These are phyloP conservation scores for Trametes cinnabarina DNA, from an alignment of 768 basidiomycete genomes.

Conservation along the genomic window DNA sequence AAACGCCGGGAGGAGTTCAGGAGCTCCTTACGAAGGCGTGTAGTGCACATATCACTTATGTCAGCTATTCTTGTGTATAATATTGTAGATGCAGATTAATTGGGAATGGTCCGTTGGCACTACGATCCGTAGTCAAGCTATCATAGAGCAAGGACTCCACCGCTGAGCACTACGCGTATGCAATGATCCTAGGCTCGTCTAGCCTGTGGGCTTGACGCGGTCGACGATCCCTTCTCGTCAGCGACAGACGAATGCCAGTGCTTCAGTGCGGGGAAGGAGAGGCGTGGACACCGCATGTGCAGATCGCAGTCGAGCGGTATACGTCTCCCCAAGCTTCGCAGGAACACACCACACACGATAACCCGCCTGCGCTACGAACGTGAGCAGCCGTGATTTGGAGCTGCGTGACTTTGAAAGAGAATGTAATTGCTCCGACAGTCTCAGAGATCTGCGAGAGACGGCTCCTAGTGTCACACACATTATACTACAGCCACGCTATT, in stretches of 20 bases:
- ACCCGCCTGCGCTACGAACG: not conserved
- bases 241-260: not conserved
- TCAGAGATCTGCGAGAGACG: not conserved
- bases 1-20: not conserved
- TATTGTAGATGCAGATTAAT: not conserved
- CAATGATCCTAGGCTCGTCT: not conserved
- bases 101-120: not conserved
- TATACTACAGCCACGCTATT: not conserved
- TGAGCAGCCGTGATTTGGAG: not conserved
- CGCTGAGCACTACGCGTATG: not conserved
- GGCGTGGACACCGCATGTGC: not conserved
- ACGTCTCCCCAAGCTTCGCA: not conserved
- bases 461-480: too few relatives aligned
- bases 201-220: not conserved
- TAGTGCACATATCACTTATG: not conserved
- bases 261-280: not conserved
- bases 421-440: not conserved
- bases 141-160: not conserved
- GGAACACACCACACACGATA: too few relatives aligned
- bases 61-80: not conserved
- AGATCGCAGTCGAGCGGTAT: not conserved
- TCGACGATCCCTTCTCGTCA: not conserved
- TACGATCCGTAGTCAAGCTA: not conserved
- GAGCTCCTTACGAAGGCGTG: not conserved
- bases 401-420: not conserved